Evolutionary conservation across 2,329 filamentous ascomycete genomes (phyloP).

Genomic region (Beauveria sp.): DNA sequence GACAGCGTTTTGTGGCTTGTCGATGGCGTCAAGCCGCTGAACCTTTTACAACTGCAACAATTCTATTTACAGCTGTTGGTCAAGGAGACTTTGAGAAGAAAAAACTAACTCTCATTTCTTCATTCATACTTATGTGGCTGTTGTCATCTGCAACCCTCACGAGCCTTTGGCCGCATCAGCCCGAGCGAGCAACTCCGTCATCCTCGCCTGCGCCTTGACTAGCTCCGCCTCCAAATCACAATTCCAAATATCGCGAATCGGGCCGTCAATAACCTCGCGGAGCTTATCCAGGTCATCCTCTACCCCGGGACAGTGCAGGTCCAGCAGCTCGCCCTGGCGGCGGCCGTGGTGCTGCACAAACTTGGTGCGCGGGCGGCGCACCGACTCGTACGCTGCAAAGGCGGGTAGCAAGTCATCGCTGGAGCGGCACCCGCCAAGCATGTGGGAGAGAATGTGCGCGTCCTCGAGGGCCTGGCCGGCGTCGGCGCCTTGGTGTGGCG

Average conservation of each 20-base stretch:
- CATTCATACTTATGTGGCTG: too few species aligned
- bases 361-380: slow-evolving; percentile 7
- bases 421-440: slow-evolving; percentile 9
- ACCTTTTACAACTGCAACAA: too few species aligned
- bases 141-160: neutral
- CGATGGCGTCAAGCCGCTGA: too few species aligned
- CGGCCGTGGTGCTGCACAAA: slow-evolving; percentile 10
- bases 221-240: slow-evolving; percentile 11
- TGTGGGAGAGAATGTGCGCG: slow-evolving; percentile 10
- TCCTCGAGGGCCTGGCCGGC: slow-evolving; percentile 13
- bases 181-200: neutral
- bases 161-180: neutral
- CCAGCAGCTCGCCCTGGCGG: slow-evolving; percentile 11
- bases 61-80: too few species aligned
- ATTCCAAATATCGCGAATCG: slow-evolving; percentile 8
- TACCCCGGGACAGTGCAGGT: slow-evolving; percentile 4
- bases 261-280: neutral
- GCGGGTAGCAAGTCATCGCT: neutral
- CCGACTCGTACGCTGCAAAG: slow-evolving; percentile 7
- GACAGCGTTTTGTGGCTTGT: too few species aligned
- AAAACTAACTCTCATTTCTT: too few species aligned
- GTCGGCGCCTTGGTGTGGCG: slow-evolving; percentile 12
- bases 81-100: too few species aligned
- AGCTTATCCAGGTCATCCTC: slow-evolving; percentile 6
- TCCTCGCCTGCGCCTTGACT: slow-evolving; percentile 3